Base-by-base conservation (phyloP, 257 asterid genomes). In the Solanum clarkiae region DNA sequence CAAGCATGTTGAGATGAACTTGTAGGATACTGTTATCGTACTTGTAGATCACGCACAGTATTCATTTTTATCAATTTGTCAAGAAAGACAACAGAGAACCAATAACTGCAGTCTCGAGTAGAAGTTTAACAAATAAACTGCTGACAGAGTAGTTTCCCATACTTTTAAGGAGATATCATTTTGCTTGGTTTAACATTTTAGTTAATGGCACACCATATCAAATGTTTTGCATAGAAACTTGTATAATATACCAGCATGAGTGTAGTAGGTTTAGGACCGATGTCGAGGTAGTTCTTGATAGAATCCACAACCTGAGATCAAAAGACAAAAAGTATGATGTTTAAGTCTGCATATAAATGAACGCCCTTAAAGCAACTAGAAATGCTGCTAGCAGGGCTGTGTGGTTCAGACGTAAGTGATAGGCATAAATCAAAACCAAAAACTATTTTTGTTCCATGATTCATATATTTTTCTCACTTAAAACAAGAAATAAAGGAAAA, bases 301-400 rank as follows among this genome's bases (percentile, higher is more conserved):
- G 89, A 87, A 32, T 91, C 92, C 16, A 85, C 82, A 63, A 94
- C 88, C 98, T 94, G 92, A 80, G 54, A 85, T 68, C 47, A 88
- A 17, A 81, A 81, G 7, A 45, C 42, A 13, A 86, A 56, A 66
- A 22, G 47, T 47, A 79, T 53, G 20, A 84, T 42, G 18, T 10
- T 65, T 26, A 65, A 7, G 1, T 26, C 66, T 17, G 20, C 56
- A 53, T 9, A 54, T 9, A 0, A 51, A 79, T 79, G 1, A 26
- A 51, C 24, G 51, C 82, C 10, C 62, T 24, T 24, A 26, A 6
- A 2, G 82, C 82, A 51, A 51, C 47, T 51, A 77, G 82, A 53
- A 47, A 22, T 22, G 44, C 44, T 26, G 9, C 44, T 26, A 65
- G 29, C 26, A 11, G 10, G 18, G 44, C 44, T 26, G 53, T 45